Evolutionary conservation across 257 asterid species (phyloP).

Genomic region (Prunella vulgaris): DNA sequence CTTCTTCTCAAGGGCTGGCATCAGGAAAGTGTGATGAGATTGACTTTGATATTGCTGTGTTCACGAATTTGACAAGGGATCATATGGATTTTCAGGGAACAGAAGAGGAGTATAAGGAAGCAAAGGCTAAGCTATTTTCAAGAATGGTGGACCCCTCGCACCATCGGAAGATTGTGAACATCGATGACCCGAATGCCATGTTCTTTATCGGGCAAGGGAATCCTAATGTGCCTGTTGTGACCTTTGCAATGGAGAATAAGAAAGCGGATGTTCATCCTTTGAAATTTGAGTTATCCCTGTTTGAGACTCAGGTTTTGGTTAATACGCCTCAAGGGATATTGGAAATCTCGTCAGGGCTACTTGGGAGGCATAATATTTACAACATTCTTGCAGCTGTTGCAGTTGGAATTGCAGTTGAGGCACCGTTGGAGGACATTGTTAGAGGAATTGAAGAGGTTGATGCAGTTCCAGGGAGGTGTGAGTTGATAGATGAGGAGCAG

Average conservation of each 20-base stretch:
- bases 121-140: constrained; percentile 63
- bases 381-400: constrained; percentile 88
- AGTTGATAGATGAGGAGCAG: constrained; percentile 94
- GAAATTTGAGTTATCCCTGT: constrained; percentile 74
- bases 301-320: constrained; percentile 91
- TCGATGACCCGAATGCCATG: constrained; percentile 71
- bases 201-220: constrained; percentile 77
- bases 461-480: constrained; percentile 94
- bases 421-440: constrained; percentile 93
- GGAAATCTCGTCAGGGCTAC: constrained; percentile 91
- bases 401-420: constrained; percentile 92
- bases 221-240: constrained; percentile 74
- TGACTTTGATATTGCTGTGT: constrained; percentile 88
- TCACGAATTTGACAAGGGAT: constrained; percentile 69
- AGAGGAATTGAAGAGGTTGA: constrained; percentile 97
- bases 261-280: constrained; percentile 78
- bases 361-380: constrained; percentile 87
- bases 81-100: constrained; percentile 67
- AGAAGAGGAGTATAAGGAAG: constrained; percentile 59
- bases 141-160: constrained; percentile 81
- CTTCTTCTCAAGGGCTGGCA: constrained; percentile 60
- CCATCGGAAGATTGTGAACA: constrained; percentile 77
- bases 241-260: constrained; percentile 83
- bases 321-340: constrained; percentile 85
- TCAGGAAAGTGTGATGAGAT: constrained; percentile 69